Conservation (phyloP, 1,284 basidiomycete species). For the Porodaedalea pini region DNA sequence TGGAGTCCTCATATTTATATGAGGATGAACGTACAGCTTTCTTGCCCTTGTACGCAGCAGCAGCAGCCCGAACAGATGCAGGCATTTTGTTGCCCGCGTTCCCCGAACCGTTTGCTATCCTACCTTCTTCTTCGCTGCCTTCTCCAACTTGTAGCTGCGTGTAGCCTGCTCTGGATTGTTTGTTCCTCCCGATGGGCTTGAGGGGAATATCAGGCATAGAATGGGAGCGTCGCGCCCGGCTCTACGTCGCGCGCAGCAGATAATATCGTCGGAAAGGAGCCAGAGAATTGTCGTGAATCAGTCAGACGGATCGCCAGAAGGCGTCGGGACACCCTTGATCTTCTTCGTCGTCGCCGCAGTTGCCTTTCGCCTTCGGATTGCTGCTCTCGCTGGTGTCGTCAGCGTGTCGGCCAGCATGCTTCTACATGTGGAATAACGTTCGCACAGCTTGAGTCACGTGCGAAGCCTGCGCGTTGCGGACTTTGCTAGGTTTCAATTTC, state of each 20-base stretch:
- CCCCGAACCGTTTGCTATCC: neutral
- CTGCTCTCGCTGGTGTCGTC: too few relatives aligned
- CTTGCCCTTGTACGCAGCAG: slow-evolving; percentile 21
- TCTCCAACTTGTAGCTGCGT: slow-evolving; percentile 9
- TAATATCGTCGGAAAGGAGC: neutral
- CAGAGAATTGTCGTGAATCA: neutral
- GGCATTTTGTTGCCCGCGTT: slow-evolving; percentile 10
- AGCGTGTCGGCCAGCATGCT: too few relatives aligned
- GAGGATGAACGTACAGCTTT: slow-evolving; percentile 4
- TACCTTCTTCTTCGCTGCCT: neutral
- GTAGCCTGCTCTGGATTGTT: slow-evolving; percentile 15
- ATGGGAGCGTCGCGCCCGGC: neutral
- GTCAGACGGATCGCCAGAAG: too few relatives aligned
- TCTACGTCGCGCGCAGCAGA: neutral
- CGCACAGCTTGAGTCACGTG: too few relatives aligned
- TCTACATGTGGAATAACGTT: too few relatives aligned
- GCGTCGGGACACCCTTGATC: too few relatives aligned
- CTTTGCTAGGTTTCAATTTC: too few relatives aligned
- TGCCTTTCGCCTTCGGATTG: too few relatives aligned
- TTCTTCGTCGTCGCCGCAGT: too few relatives aligned
- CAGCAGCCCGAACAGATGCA: slow-evolving; percentile 14
- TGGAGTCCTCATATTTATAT: slow-evolving; percentile 21
- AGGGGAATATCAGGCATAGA: slow-evolving; percentile 22
- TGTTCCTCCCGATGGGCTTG: slow-evolving; percentile 10
- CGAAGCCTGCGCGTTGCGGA: too few relatives aligned